These are phyloP conservation scores for Pseudoturritis turrita DNA, from an alignment of 345 rosid species.

Conservation along the genomic window DNA sequence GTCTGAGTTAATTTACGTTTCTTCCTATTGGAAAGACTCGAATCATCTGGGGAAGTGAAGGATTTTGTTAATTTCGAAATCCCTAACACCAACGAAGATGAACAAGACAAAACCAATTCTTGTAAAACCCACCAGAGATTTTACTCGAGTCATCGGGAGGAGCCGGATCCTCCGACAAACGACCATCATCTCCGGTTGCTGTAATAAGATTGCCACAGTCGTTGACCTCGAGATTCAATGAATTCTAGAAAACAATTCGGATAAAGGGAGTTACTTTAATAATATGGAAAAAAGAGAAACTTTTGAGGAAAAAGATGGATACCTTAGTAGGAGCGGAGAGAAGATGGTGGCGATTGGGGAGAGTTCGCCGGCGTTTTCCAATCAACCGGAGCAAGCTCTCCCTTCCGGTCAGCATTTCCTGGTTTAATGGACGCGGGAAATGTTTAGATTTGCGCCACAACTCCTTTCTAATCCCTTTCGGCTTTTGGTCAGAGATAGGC, in stretches of 20 bases:
- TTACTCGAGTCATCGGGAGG: conserved; percentile 50
- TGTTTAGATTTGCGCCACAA: not conserved
- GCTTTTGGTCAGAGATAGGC: too few species aligned
- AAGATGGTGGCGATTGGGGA: conserved; percentile 51
- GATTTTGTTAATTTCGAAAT: not conserved
- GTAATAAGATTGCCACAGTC: conserved; percentile 13
- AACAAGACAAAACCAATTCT: not conserved
- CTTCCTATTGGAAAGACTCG: conserved; percentile 49
- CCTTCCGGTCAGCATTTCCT: conserved; percentile 59
- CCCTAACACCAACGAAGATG: not conserved
- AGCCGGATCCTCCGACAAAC: conserved; percentile 11
- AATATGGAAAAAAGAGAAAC: not conserved
- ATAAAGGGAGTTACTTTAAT: not conserved
- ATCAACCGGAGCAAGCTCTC: conserved; percentile 68
- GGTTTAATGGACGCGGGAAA: conserved; percentile 25
- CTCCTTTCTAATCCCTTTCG: not conserved
- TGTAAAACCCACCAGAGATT: conserved; percentile 35
- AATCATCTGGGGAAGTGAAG: conserved; percentile 32
- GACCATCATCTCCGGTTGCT: not conserved
- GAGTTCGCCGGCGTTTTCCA: conserved; percentile 69
- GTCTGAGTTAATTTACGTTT: conserved; percentile 75
- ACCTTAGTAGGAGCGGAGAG: conserved; percentile 48
- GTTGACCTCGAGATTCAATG: conserved; percentile 37
- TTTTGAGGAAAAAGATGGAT: not conserved
- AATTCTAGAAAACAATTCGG: conserved; percentile 23